Evolutionary conservation across 2,329 filamentous ascomycete genomes (phyloP).

Genomic region (Colletotrichum truncatum): DNA sequence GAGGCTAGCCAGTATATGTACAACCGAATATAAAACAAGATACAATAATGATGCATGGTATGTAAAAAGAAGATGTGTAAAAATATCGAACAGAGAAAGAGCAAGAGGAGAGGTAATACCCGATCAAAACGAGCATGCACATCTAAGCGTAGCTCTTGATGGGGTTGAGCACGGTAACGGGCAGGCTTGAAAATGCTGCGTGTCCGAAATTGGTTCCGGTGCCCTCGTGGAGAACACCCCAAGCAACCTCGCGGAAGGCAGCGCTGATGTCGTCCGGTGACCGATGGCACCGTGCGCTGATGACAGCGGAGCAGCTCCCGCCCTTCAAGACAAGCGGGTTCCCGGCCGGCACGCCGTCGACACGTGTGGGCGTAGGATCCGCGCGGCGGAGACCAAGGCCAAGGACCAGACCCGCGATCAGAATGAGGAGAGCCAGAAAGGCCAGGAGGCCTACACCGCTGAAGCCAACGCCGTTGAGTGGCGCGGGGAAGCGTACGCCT

Average conservation of each 20-base stretch:
- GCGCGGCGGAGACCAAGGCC: conserved; percentile 52
- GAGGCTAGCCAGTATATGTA: no score
- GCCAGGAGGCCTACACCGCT: conserved; percentile 53
- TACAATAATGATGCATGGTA: background rate
- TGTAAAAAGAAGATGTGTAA: background rate
- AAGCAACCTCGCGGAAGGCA: conserved; percentile 49
- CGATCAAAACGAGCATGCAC: background rate
- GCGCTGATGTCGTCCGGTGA: conserved; percentile 41
- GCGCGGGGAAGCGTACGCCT: conserved; percentile 22
- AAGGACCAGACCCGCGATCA: conserved; percentile 44
- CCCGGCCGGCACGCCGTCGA: conserved; percentile 46
- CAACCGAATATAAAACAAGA: background rate
- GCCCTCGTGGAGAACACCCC: conserved; percentile 56
- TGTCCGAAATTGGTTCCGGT: conserved; percentile 49
- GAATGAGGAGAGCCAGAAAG: conserved; percentile 49
- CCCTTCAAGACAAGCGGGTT: conserved; percentile 59
- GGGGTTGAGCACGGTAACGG: conserved; percentile 43
- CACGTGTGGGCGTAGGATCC: conserved; percentile 42
- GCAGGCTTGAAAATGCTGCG: conserved; percentile 53
- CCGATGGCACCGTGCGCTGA: conserved; percentile 59
- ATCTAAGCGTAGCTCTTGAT: conserved; percentile 48
- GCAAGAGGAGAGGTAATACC: background rate
- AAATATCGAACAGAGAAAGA: background rate
- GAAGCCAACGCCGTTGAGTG: conserved; percentile 47
- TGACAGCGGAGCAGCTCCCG: conserved; percentile 61